Percentiles rank a stretch among this genome's conserved stretches.
phyloP scores from a whole-genome alignment of 306 rosid genomes.

The Quercus robur region DNA sequence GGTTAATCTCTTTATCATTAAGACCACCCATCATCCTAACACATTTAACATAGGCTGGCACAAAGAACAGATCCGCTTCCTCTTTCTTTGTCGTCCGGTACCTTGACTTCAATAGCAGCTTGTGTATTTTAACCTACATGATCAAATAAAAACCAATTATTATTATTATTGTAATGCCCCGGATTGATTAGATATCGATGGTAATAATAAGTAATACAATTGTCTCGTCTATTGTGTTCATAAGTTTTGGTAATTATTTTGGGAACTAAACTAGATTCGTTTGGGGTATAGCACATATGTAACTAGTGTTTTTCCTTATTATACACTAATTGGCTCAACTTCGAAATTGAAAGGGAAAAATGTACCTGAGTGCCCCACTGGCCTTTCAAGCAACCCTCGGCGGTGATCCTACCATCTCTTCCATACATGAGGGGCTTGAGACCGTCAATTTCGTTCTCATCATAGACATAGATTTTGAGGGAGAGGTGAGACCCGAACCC shows the following conservation, averaged over 20 bases:
- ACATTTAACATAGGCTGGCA: constrained; percentile 84
- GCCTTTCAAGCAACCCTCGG: constrained; percentile 70
- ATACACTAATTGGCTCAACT: no score
- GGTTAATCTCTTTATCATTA: constrained; percentile 77
- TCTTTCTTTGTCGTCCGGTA: constrained; percentile 71
- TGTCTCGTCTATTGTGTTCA: no score
- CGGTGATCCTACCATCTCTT: constrained; percentile 58
- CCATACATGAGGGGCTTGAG: constrained; percentile 64
- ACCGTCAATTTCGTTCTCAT: constrained; percentile 61
- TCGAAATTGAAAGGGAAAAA: not conserved
- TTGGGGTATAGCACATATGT: no score
- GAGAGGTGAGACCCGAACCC: constrained; percentile 61
- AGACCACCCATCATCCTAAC: constrained; percentile 92
- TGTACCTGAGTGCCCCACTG: constrained; percentile 98
- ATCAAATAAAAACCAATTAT: not conserved
- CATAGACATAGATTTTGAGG: constrained; percentile 84
- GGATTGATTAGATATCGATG: no score
- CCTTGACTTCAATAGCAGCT: constrained; percentile 58
- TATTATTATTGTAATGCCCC: no score
- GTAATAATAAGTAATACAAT: no score
- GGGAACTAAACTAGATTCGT: no score
- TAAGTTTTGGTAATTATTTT: no score
- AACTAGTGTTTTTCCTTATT: no score
- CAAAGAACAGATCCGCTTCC: constrained; percentile 90
- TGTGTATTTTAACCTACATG: constrained; percentile 89